Evolutionary conservation across 2,329 filamentous ascomycete genomes (phyloP).

Genomic region (Arthrobotrys megalospora): DNA sequence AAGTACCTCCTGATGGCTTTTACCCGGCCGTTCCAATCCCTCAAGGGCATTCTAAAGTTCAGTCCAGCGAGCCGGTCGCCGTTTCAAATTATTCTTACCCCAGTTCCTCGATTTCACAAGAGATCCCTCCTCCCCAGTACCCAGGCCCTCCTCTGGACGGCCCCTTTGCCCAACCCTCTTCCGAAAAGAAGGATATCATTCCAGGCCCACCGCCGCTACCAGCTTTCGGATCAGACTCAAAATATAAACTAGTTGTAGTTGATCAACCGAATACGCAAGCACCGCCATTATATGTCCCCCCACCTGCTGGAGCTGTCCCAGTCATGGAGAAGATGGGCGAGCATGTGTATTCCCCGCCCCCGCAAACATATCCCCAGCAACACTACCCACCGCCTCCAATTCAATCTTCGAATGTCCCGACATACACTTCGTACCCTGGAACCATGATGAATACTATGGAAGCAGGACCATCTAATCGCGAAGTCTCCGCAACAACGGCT

Average conservation of each 20-base stretch:
- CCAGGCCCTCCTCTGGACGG: constrained; percentile 15
- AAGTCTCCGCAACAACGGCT: not conserved
- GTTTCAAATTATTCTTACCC: constrained; percentile 7
- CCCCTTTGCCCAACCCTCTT: not conserved
- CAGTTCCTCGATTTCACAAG: not conserved
- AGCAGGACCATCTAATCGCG: not conserved
- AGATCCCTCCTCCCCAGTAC: constrained; percentile 41
- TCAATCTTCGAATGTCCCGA: constrained; percentile 11
- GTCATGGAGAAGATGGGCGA: constrained; percentile 16
- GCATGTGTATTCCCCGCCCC: not conserved
- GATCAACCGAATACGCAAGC: not conserved
- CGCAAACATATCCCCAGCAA: constrained; percentile 31
- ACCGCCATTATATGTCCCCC: constrained; percentile 17
- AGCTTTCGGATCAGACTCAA: constrained; percentile 21
- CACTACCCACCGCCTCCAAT: constrained; percentile 34
- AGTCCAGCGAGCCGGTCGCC: constrained; percentile 2
- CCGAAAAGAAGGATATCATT: constrained; percentile 18
- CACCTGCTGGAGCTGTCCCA: constrained; percentile 11
- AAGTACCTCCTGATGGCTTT: constrained; percentile 40
- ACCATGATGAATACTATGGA: constrained; percentile 29
- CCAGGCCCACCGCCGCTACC: not conserved
- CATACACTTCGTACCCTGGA: constrained; percentile 51
- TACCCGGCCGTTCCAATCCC: constrained; percentile 47
- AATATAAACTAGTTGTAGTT: constrained; percentile 25
- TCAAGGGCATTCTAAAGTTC: constrained; percentile 22